Evolutionary conservation across 2,329 filamentous ascomycete genomes (phyloP).

Genomic region (Chlorencoelia australis): DNA sequence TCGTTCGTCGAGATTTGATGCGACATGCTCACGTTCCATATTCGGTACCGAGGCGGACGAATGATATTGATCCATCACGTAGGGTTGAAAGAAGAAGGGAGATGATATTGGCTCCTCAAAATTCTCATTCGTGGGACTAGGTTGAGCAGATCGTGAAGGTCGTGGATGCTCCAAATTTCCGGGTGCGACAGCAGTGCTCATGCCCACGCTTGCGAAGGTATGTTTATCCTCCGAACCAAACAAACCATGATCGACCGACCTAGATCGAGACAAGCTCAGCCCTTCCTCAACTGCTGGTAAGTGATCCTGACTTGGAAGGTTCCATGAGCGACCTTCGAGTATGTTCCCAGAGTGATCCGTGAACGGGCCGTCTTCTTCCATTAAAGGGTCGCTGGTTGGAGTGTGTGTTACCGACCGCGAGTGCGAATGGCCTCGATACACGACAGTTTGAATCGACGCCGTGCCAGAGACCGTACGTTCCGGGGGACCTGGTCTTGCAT

Average conservation of each 20-base stretch:
- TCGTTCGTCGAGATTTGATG: constrained; percentile 33
- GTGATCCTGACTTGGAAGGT: constrained; percentile 13
- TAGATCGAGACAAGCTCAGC: constrained; percentile 42
- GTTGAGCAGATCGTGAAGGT: constrained; percentile 16
- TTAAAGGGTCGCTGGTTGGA: constrained; percentile 3
- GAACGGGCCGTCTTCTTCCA: constrained; percentile 15
- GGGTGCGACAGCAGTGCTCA: constrained; percentile 51
- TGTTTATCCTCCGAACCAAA: constrained; percentile 55
- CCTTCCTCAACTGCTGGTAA: constrained; percentile 31
- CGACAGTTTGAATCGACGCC: constrained; percentile 24
- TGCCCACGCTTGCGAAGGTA: constrained; percentile 49
- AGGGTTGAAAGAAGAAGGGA: constrained; percentile 23
- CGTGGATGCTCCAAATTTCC: constrained; percentile 34
- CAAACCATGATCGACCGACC: constrained; percentile 52
- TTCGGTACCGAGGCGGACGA: constrained; percentile 21
- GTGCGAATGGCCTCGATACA: constrained; percentile 24
- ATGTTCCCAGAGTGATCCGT: constrained; percentile 22
- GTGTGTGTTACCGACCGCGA: constrained; percentile 28
- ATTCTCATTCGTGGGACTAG: constrained; percentile 12
- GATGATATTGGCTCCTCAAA: constrained; percentile 20
- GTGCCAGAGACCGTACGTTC: constrained; percentile 25
- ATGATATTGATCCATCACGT: constrained; percentile 14
- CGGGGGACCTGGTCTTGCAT: constrained; percentile 29
- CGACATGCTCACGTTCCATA: constrained; percentile 19
- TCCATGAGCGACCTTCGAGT: constrained; percentile 18